Percentiles rank a stretch among this genome's conserved stretches.
Evolutionary conservation across 768 basidiomycete species (phyloP).

Genomic region (Russula vinacea): DNA sequence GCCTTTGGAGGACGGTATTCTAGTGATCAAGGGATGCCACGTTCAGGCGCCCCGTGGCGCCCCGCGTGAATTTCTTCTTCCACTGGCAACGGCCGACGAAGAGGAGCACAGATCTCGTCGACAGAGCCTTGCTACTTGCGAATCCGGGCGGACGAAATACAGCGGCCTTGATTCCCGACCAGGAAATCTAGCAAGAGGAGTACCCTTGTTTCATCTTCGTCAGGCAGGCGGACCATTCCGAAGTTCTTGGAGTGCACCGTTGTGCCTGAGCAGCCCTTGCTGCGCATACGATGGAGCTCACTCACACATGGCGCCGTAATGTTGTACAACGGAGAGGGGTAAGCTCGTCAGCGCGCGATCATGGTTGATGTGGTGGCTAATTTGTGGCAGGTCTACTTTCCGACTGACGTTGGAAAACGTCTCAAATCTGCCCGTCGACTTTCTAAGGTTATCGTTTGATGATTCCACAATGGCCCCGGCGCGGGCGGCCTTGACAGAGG

Average conservation of each 20-base stretch:
- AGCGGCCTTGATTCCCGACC: slow-evolving; percentile 68
- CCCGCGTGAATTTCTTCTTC: slow-evolving; percentile 69
- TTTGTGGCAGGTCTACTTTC: slow-evolving; percentile 62
- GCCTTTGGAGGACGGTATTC: slow-evolving; percentile 59
- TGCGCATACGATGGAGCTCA: slow-evolving; percentile 84
- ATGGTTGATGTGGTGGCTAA: slow-evolving; percentile 20
- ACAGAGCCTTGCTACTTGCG: slow-evolving; percentile 59
- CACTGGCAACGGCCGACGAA: slow-evolving; percentile 68
- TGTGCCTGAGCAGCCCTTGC: slow-evolving; percentile 80
- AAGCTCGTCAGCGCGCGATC: slow-evolving; percentile 29
- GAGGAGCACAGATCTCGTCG: slow-evolving; percentile 56
- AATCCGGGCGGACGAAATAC: slow-evolving; percentile 68
- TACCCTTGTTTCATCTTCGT: slow-evolving; percentile 31
- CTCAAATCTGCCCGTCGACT: slow-evolving; percentile 77
- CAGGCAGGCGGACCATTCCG: slow-evolving; percentile 35
- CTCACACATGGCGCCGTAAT: slow-evolving; percentile 91
- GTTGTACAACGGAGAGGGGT: slow-evolving; percentile 95
- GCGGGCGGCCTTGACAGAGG: slow-evolving; percentile 74
- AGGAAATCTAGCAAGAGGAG: slow-evolving; percentile 47
- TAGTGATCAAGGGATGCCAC: slow-evolving; percentile 74
- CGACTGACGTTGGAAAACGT: slow-evolving; percentile 89
- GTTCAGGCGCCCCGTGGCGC: slow-evolving; percentile 74
- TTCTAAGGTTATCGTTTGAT: slow-evolving; percentile 81
- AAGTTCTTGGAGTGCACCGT: slow-evolving; percentile 79
- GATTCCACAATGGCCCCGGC: slow-evolving; percentile 83